phyloP scores from a whole-genome alignment of 164 flowering plant genomes.

The Dillenia turbinata region DNA sequence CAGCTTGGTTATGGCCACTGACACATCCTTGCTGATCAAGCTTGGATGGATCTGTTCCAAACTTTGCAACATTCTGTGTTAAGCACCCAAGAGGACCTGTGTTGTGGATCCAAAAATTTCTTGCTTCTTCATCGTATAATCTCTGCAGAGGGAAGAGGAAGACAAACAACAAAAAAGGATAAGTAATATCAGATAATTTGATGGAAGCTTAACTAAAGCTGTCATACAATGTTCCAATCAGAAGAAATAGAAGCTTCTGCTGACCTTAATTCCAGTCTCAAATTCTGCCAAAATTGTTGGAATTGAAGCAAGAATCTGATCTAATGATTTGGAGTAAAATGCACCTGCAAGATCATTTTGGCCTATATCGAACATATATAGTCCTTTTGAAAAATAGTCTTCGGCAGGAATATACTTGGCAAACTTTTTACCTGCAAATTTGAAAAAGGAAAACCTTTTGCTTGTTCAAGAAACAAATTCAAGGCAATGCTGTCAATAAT shows the following conservation, averaged over 20 bases:
- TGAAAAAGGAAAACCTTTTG: neutral
- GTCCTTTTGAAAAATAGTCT: slow-evolving; percentile 56
- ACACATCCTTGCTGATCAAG: slow-evolving; percentile 87
- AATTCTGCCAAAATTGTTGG: slow-evolving; percentile 66
- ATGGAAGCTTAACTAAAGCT: neutral
- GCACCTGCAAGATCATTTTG: slow-evolving; percentile 96
- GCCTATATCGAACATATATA: slow-evolving; percentile 93
- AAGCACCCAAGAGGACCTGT: slow-evolving; percentile 95
- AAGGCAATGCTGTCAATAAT: neutral
- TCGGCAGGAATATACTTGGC: slow-evolving; percentile 57
- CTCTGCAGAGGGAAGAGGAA: slow-evolving; percentile 29
- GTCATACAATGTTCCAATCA: no score
- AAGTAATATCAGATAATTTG: neutral
- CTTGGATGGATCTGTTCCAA: slow-evolving; percentile 76
- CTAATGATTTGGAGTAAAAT: slow-evolving; percentile 77
- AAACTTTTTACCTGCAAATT: slow-evolving; percentile 46
- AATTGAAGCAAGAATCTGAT: slow-evolving; percentile 80
- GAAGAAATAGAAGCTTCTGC: slow-evolving; percentile 1
- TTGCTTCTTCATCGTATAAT: slow-evolving; percentile 74
- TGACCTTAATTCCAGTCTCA: slow-evolving; percentile 72
- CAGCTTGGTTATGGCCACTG: slow-evolving; percentile 67
- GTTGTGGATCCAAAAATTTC: slow-evolving; percentile 92
- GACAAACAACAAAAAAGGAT: slow-evolving; percentile 1
- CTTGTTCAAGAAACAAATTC: neutral
- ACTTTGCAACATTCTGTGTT: slow-evolving; percentile 71